Percentiles rank a stretch among this genome's conserved stretches.
Evolutionary conservation across 2,329 filamentous ascomycete species (phyloP).

Genomic region (Colletotrichum chlorophyti): DNA sequence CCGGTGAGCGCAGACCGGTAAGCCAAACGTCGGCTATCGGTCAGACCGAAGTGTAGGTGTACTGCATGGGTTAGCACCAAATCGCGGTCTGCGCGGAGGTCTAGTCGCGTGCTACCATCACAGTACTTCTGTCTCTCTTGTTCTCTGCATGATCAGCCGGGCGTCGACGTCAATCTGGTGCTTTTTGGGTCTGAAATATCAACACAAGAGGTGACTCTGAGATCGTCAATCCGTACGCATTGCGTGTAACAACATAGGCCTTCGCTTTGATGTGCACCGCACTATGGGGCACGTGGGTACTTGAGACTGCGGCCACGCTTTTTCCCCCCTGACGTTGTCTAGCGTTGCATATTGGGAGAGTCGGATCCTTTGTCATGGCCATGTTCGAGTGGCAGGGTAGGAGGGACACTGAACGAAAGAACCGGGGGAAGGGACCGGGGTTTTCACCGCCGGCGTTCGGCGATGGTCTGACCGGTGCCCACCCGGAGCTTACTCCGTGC

Average conservation of each 20-base stretch:
- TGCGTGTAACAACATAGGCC: background rate
- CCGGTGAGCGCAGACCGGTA: conserved; percentile 13
- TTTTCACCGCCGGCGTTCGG: conserved; percentile 23
- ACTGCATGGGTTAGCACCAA: conserved; percentile 6
- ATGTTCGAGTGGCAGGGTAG: background rate
- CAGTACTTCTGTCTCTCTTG: background rate
- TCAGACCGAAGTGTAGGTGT: conserved; percentile 14
- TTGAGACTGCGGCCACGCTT: background rate
- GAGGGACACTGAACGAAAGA: background rate
- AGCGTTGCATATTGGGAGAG: too few relatives aligned
- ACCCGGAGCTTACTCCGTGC: conserved; percentile 7
- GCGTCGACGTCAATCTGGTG: too few relatives aligned
- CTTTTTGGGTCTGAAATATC: too few relatives aligned
- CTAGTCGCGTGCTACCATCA: background rate
- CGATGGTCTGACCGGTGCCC: conserved; percentile 14
- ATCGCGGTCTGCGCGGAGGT: background rate
- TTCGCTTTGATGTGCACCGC: background rate
- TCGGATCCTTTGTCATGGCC: background rate
- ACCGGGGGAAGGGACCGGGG: background rate
- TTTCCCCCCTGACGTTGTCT: background rate
- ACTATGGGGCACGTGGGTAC: conserved; percentile 10
- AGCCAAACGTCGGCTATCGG: conserved; percentile 20
- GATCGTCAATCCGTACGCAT: background rate
- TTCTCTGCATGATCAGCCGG: too few relatives aligned
- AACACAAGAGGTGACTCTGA: background rate